Percentiles rank a stretch among this genome's conserved stretches.
These are phyloP conservation scores for Trifolium pratense DNA, from an alignment of 306 rosid genomes.

Conservation along the genomic window DNA sequence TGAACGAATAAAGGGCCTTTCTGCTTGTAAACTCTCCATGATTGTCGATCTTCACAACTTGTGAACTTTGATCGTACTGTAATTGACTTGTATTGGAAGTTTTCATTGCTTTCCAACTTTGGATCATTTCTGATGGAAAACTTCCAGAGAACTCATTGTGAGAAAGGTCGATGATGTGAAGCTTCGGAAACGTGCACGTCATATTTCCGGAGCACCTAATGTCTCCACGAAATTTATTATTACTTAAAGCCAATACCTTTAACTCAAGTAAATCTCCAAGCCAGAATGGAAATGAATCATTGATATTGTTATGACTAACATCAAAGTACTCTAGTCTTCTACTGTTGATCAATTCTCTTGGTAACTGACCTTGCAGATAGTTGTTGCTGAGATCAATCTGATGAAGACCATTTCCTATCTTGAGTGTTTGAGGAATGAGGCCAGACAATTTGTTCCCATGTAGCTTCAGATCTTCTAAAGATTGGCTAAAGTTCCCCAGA, in stretches of 20 bases:
- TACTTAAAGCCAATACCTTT: conserved; percentile 21
- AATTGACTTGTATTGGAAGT: neutral
- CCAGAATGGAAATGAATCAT: conserved; percentile 55
- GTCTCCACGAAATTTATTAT: conserved; percentile 16
- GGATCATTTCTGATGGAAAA: conserved; percentile 8
- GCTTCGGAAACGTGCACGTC: conserved; percentile 27
- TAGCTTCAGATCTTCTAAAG: neutral
- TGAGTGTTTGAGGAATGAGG: conserved; percentile 25
- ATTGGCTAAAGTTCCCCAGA: conserved; percentile 33
- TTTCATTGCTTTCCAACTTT: conserved; percentile 29
- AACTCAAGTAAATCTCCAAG: conserved; percentile 45
- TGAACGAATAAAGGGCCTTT: neutral
- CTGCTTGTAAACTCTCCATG: accelerated
- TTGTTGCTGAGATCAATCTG: conserved; percentile 22
- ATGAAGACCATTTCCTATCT: neutral
- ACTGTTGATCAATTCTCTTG: conserved; percentile 35
- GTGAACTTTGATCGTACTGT: neutral
- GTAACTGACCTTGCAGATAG: conserved; percentile 49
- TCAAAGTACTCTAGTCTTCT: conserved; percentile 34
- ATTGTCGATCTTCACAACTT: neutral
- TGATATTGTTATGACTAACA: conserved; percentile 29
- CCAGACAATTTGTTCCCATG: conserved; percentile 24
- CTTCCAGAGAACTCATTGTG: conserved; percentile 30
- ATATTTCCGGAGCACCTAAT: conserved; percentile 8
- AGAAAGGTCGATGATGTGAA: conserved; percentile 46